Evolutionary conservation across 192 early-diverging fungal species (phyloP).

Genomic region (Coemansia sp.): DNA sequence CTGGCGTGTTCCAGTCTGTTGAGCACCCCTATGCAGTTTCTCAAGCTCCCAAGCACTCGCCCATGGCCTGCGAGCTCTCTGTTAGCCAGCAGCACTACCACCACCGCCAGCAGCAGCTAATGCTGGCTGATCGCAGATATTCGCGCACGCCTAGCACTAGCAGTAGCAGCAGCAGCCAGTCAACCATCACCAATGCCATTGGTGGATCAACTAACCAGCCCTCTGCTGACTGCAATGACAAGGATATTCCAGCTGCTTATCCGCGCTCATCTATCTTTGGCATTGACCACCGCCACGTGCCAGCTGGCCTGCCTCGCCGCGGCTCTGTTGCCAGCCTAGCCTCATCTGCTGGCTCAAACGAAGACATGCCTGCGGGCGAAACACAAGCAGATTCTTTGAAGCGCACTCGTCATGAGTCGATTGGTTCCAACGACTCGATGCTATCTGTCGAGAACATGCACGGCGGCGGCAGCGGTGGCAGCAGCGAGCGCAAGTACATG

Average conservation of each 20-base stretch:
- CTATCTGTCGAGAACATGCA: constrained; percentile 8
- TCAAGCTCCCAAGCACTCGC: constrained; percentile 21
- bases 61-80: constrained; percentile 7
- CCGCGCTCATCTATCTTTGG: neutral
- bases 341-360: neutral
- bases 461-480: constrained; percentile 1
- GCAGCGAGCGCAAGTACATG: constrained; percentile 42
- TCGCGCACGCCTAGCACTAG: neutral
- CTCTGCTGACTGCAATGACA: neutral
- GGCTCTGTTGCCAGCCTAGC: constrained; percentile 12
- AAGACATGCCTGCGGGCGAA: neutral
- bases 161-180: neutral
- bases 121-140: neutral
- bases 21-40: constrained; percentile 24
- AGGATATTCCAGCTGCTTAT: neutral
- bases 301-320: constrained; percentile 9
- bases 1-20: constrained; percentile 36
- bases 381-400: neutral
- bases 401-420: constrained; percentile 23
- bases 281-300: neutral
- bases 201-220: neutral
- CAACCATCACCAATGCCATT: neutral
- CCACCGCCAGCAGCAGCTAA: constrained; percentile 10
- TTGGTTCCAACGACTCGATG: constrained; percentile 21
- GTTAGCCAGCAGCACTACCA: constrained; percentile 2